A percentile compares a stretch with the other conserved stretches of the same genome.
Evolutionary conservation across 2,329 filamentous ascomycete genomes (phyloP).

Genomic region (Xylaria sp.): DNA sequence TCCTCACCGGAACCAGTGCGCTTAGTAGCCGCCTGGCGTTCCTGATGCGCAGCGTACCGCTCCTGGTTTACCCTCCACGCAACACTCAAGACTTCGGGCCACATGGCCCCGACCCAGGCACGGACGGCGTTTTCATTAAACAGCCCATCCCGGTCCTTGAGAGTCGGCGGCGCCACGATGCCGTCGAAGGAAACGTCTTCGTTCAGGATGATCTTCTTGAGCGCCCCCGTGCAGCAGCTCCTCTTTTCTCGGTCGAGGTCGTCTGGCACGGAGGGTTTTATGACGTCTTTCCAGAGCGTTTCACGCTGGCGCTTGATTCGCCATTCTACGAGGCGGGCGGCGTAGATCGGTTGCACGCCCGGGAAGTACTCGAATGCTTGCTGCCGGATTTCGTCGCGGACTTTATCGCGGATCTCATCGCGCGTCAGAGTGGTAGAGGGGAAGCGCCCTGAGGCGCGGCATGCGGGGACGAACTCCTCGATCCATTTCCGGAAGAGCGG

Average conservation of each 20-base stretch:
- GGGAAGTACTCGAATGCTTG: slow-evolving; percentile 66
- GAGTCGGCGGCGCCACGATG: slow-evolving; percentile 38
- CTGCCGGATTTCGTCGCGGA: slow-evolving; percentile 59
- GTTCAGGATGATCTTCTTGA: slow-evolving; percentile 63
- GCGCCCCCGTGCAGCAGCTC: slow-evolving; percentile 53
- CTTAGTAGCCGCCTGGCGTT: slow-evolving; percentile 8
- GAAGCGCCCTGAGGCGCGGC: slow-evolving; percentile 56
- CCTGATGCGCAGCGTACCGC: slow-evolving; percentile 1
- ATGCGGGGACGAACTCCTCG: slow-evolving; percentile 69
- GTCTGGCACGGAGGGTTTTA: slow-evolving; percentile 53
- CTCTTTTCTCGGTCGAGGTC: slow-evolving; percentile 48
- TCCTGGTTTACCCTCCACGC: slow-evolving; percentile 16
- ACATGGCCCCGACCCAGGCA: slow-evolving; percentile 56
- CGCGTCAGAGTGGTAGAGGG: slow-evolving; percentile 52
- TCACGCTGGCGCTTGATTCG: slow-evolving; percentile 54
- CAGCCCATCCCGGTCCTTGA: slow-evolving; percentile 55
- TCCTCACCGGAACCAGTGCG: slow-evolving; percentile 28
- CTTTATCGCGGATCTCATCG: slow-evolving; percentile 42
- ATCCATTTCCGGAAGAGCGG: slow-evolving; percentile 70
- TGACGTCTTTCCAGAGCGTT: slow-evolving; percentile 59
- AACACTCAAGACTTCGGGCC: slow-evolving; percentile 35
- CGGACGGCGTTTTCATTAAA: slow-evolving; percentile 57
- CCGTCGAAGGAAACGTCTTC: slow-evolving; percentile 55
- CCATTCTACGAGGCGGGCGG: slow-evolving; percentile 56
- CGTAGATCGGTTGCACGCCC: slow-evolving; percentile 57